phyloP scores from a whole-genome alignment of 2,329 filamentous ascomycete genomes.

The Cladosporium sp. region DNA sequence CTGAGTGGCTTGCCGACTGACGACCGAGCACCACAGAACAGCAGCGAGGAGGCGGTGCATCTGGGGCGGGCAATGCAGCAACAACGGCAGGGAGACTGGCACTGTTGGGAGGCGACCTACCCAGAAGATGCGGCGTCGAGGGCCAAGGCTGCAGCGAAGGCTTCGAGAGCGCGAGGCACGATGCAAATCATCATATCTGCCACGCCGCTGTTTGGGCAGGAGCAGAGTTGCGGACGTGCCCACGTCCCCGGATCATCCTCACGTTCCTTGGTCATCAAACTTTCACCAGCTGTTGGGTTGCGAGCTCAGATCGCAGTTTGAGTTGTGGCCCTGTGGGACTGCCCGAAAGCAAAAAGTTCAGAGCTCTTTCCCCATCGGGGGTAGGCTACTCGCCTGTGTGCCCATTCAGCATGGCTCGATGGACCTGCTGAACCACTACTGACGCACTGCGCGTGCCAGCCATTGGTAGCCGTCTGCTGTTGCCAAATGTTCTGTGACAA shows the following conservation, averaged over 20 bases:
- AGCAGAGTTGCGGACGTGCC: slow-evolving; percentile 3
- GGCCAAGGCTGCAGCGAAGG: background rate
- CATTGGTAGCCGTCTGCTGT: slow-evolving; percentile 1
- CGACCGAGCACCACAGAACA: background rate
- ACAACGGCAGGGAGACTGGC: too few relatives aligned
- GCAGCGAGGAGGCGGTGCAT: too few relatives aligned
- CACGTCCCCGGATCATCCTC: slow-evolving; percentile 11
- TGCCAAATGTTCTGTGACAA: background rate
- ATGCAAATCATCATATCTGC: background rate
- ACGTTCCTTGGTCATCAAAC: background rate
- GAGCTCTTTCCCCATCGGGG: slow-evolving; percentile 4
- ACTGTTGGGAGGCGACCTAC: background rate
- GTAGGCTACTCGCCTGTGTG: background rate
- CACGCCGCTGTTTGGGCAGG: background rate
- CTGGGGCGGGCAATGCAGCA: background rate
- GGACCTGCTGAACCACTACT: background rate
- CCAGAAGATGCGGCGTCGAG: background rate
- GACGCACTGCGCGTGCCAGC: background rate
- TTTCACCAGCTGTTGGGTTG: slow-evolving; percentile 1
- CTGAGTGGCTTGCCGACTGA: background rate
- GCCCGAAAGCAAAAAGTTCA: background rate
- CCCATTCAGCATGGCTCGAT: background rate
- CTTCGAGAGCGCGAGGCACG: background rate
- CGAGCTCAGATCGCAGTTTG: background rate
- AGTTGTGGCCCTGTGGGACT: background rate